Conservation (phyloP, 192 early-diverging fungal genomes). For the Dissophora globulifera region DNA sequence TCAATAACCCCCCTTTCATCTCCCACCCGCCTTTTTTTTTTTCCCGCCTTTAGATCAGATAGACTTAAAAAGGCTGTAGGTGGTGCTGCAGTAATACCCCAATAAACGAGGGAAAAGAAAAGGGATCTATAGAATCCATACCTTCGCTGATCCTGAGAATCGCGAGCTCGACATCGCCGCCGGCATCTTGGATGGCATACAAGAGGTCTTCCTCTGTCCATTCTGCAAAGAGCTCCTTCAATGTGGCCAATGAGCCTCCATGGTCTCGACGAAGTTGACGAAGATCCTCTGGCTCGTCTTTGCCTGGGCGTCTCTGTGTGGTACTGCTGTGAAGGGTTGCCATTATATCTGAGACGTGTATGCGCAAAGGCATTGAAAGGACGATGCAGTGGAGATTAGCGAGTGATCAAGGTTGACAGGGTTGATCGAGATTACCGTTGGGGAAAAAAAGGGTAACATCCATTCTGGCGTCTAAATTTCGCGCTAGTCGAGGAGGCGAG, state of each 20-base stretch:
- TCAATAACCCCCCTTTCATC: too few species aligned
- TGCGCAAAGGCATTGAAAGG: too few species aligned
- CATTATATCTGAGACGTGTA: slow-evolving; percentile 11
- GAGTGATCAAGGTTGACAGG: too few species aligned
- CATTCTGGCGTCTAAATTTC: too few species aligned
- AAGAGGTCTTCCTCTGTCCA: slow-evolving; percentile 94
- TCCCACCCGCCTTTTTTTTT: too few species aligned
- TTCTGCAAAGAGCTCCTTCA: slow-evolving; percentile 78
- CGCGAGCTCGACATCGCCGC: slow-evolving; percentile 86
- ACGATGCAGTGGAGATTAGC: too few species aligned
- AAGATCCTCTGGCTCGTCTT: slow-evolving; percentile 66
- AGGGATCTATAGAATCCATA: slow-evolving; percentile 42
- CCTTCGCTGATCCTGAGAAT: slow-evolving; percentile 86
- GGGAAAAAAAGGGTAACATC: too few species aligned
- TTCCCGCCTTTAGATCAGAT: too few species aligned
- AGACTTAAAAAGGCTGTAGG: too few species aligned
- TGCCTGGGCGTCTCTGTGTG: slow-evolving; percentile 44
- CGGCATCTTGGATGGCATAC: slow-evolving; percentile 83
- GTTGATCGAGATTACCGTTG: too few species aligned
- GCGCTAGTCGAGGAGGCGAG: too few species aligned
- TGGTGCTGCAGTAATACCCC: too few species aligned
- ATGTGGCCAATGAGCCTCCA: slow-evolving; percentile 64
- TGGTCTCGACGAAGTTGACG: slow-evolving; percentile 73
- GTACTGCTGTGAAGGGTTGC: slow-evolving; percentile 28
- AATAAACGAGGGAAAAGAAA: neutral